A percentile compares a stretch with the other conserved stretches of the same genome.
Conservation (phyloP, 805 yeast species). For the Metschnikowia lunata region DNA sequence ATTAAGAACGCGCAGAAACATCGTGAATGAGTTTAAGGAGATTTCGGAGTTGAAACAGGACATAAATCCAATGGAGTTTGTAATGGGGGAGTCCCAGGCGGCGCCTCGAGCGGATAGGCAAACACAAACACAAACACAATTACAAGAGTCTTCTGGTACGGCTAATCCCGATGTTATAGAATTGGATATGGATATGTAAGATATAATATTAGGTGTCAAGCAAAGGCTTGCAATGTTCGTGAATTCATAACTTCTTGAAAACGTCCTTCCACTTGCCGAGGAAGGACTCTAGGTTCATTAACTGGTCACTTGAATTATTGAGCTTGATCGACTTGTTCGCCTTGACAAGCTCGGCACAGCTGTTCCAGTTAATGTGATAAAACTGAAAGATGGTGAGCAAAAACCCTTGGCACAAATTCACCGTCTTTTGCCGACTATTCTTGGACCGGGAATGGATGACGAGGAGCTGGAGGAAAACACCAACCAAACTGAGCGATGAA, state of each 20-base stretch:
- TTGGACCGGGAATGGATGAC: slow-evolving; percentile 34
- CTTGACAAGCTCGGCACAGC: slow-evolving; percentile 29
- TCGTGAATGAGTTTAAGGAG: slow-evolving; percentile 20
- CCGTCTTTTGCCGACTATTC: slow-evolving; percentile 25
- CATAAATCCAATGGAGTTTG: slow-evolving; percentile 45
- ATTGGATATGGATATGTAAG: slow-evolving; percentile 42
- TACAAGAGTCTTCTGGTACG: background rate
- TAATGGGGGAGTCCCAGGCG: slow-evolving; percentile 31
- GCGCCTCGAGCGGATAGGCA: slow-evolving; percentile 2
- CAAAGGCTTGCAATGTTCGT: background rate
- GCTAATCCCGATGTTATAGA: slow-evolving; percentile 62
- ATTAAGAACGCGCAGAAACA: slow-evolving; percentile 54
- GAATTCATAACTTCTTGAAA: slow-evolving; percentile 22
- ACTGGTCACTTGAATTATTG: slow-evolving; percentile 32
- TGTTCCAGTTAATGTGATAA: slow-evolving; percentile 42
- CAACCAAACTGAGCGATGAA: slow-evolving; percentile 28
- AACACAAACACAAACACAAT: background rate
- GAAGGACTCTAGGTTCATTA: slow-evolving; percentile 32
- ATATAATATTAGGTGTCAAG: background rate
- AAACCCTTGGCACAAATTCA: slow-evolving; percentile 31
- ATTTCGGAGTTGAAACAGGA: slow-evolving; percentile 9
- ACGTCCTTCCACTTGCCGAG: slow-evolving; percentile 35
- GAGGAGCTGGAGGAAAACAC: slow-evolving; percentile 31
- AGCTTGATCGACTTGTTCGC: slow-evolving; percentile 34
- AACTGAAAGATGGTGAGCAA: slow-evolving; percentile 30